Evolutionary conservation across 1,139 yeast genomes (phyloP).

Genomic region (Zygoascus hellenicus): DNA sequence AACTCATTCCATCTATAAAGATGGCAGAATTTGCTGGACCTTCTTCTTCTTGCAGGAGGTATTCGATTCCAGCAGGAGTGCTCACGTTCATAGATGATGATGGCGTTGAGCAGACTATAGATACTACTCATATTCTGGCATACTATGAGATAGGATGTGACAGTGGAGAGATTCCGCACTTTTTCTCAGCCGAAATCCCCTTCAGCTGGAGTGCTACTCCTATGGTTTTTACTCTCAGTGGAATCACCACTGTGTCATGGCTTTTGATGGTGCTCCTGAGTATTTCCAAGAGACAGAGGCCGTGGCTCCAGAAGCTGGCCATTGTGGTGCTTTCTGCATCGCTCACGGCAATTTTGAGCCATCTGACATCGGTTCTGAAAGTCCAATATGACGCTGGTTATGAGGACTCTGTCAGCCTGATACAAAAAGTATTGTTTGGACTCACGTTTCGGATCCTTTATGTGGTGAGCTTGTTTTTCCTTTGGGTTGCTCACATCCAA

Average conservation of each 20-base stretch:
- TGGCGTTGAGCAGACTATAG: constrained; percentile 12
- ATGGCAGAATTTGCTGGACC: no score
- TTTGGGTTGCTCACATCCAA: constrained; percentile 75
- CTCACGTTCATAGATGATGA: constrained; percentile 20
- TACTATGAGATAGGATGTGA: constrained; percentile 5
- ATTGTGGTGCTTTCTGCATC: constrained; percentile 29
- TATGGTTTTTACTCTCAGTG: constrained; percentile 32
- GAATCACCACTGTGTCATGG: constrained; percentile 35
- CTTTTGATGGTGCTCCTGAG: constrained; percentile 29
- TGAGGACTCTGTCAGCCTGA: constrained; percentile 49
- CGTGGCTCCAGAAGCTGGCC: constrained; percentile 34
- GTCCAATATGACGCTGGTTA: constrained; percentile 45
- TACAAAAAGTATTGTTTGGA: constrained; percentile 44
- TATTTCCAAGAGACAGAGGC: constrained; percentile 30
- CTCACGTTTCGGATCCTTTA: constrained; percentile 55
- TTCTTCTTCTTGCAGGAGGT: constrained; percentile 9
- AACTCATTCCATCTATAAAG: no score
- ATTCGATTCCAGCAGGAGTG: constrained; percentile 25
- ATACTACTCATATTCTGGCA: constrained; percentile 7
- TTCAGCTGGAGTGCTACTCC: constrained; percentile 35
- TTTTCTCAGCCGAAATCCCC: constrained; percentile 21
- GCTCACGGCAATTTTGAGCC: constrained; percentile 29
- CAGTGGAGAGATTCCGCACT: neutral
- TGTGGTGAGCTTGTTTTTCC: constrained; percentile 52
- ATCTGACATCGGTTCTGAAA: constrained; percentile 25